Evolutionary conservation across 192 early-diverging fungal species (phyloP).

Genomic region (Backusella luteola): DNA sequence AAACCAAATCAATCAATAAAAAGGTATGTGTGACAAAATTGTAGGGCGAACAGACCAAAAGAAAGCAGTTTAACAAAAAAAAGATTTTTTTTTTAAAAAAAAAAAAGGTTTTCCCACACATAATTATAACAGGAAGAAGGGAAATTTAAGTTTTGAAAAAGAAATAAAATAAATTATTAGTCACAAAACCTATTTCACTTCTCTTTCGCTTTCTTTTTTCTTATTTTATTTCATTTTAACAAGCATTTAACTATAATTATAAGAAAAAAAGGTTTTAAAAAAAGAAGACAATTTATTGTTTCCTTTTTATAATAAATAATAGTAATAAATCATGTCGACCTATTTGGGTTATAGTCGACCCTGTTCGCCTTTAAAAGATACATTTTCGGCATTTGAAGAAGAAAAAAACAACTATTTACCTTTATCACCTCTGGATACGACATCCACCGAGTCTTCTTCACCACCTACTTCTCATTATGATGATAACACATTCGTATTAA

Average conservation of each 20-base stretch:
- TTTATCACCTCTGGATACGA: not conserved
- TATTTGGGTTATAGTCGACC: not conserved
- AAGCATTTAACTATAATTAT: not conserved
- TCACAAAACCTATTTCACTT: not conserved
- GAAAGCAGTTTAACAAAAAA: not conserved
- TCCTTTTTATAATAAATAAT: not conserved
- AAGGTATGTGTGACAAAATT: not conserved
- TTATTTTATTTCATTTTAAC: not conserved
- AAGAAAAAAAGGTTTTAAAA: not conserved
- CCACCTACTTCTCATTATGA: constrained; percentile 11
- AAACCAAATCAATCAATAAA: not conserved
- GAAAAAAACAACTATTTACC: not conserved
- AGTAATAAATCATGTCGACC: not conserved
- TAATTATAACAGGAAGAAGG: not conserved
- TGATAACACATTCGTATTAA: not conserved
- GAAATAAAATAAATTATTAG: not conserved
- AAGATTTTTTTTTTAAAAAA: too few species aligned
- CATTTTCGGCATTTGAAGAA: not conserved
- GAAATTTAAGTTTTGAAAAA: not conserved
- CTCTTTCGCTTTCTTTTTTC: not conserved
- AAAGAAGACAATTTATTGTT: not conserved
- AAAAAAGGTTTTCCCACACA: constrained; percentile 2
- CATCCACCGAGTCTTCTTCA: not conserved
- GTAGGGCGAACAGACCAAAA: not conserved
- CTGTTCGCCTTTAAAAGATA: constrained; percentile 1